Conservation (phyloP, 2,329 filamentous ascomycete genomes). For the Arthrinium phaeospermum region DNA sequence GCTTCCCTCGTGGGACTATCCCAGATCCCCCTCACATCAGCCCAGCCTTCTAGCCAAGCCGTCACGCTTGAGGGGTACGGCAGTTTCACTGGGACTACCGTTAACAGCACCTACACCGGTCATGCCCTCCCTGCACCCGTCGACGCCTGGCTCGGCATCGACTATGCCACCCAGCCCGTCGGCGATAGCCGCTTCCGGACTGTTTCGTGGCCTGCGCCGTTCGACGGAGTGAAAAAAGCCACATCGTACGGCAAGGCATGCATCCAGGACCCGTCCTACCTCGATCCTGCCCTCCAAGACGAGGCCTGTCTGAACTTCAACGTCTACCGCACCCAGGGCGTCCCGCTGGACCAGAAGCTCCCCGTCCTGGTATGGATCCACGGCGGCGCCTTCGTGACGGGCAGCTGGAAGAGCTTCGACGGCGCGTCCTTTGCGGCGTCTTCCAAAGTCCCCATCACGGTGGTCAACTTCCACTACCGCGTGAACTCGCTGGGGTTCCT, state of each 20-base stretch:
- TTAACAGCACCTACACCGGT: constrained; percentile 43
- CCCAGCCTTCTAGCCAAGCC: neutral
- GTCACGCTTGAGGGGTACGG: constrained; percentile 46
- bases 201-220: constrained; percentile 45
- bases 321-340: constrained; percentile 42
- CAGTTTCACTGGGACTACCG: constrained; percentile 44
- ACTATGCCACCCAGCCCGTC: constrained; percentile 50
- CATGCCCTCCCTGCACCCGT: constrained; percentile 40
- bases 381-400: constrained; percentile 51
- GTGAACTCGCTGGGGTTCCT: constrained; percentile 54
- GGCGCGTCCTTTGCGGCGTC: constrained; percentile 11
- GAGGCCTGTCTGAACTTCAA: constrained; percentile 49
- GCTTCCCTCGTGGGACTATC: neutral
- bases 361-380: constrained; percentile 54
- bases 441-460: neutral
- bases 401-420: constrained; percentile 45
- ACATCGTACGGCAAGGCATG: constrained; percentile 48
- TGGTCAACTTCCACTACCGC: constrained; percentile 46
- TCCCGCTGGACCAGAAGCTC: constrained; percentile 43
- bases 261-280: constrained; percentile 42
- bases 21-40: neutral
- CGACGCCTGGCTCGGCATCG: constrained; percentile 55
- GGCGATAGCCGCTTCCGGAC: constrained; percentile 48
- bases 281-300: constrained; percentile 33
- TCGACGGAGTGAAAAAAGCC: constrained; percentile 46